Conservation (phyloP, 1,139 yeast species). For the Debaryomyces singareniensis region DNA sequence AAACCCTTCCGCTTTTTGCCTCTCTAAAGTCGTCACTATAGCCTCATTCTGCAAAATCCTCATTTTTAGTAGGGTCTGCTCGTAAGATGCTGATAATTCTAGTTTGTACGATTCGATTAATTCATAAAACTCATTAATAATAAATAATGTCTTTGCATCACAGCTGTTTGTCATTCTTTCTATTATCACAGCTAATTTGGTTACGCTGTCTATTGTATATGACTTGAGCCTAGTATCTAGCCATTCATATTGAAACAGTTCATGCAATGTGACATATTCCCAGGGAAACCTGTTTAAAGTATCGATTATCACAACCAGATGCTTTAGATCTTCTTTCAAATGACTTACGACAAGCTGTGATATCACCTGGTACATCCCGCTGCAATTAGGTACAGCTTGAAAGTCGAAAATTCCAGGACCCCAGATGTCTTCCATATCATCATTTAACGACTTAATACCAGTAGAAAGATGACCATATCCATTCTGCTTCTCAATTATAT, state of each 20-base stretch:
- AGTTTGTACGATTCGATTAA: conserved; percentile 28
- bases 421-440: conserved; percentile 9
- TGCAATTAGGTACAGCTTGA: conserved; percentile 31
- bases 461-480: conserved; percentile 15
- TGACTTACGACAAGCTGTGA: conserved; percentile 24
- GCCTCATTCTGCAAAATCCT: conserved; percentile 23
- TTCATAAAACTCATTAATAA: conserved; percentile 32
- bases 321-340: conserved; percentile 9
- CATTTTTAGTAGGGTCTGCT: conserved; percentile 27
- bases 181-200: conserved; percentile 17
- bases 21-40: conserved; percentile 15
- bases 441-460: conserved; percentile 22
- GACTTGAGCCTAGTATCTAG: conserved; percentile 8
- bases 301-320: conserved; percentile 21
- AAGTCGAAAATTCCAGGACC: conserved; percentile 26
- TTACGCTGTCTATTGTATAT: conserved; percentile 22
- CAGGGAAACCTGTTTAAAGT: conserved; percentile 26
- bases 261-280: conserved; percentile 14
- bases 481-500: conserved; percentile 9
- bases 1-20: conserved; percentile 18
- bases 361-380: conserved; percentile 17
- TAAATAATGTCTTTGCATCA: conserved; percentile 12
- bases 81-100: conserved; percentile 29
- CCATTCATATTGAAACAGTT: conserved; percentile 16
- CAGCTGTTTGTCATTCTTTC: conserved; percentile 6